These are phyloP conservation scores for Ilyonectria robusta DNA, from an alignment of 2,329 filamentous ascomycete species.

Conservation along the genomic window DNA sequence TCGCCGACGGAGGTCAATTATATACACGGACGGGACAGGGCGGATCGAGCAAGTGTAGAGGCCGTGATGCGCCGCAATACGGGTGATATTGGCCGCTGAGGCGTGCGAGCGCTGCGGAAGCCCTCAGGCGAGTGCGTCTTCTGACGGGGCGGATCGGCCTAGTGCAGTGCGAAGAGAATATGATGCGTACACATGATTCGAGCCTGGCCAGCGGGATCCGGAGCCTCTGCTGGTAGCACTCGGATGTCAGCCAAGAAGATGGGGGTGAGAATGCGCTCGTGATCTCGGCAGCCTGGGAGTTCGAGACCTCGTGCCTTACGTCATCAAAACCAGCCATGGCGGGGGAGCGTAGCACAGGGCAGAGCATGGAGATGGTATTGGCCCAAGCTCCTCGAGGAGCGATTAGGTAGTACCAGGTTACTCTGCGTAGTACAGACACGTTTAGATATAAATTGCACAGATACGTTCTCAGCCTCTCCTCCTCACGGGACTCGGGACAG, in stretches of 20 bases:
- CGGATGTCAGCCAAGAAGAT: conserved; percentile 15
- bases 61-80: conserved; percentile 20
- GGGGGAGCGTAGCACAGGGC: conserved; percentile 12
- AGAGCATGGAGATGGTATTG: conserved; percentile 14
- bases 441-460: background rate
- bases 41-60: conserved; percentile 25
- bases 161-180: conserved; percentile 36
- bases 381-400: conserved; percentile 16
- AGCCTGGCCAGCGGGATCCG: conserved; percentile 14
- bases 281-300: conserved; percentile 33
- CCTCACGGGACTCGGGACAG: conserved; percentile 16
- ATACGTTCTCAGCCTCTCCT: background rate
- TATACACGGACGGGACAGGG: conserved; percentile 12
- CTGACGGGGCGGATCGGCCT: conserved; percentile 46
- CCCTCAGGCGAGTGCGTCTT: conserved; percentile 50
- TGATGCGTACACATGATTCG: conserved; percentile 46
- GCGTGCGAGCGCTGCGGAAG: conserved; percentile 10
- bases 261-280: conserved; percentile 37
- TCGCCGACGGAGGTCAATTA: conserved; percentile 26
- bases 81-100: conserved; percentile 19
- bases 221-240: conserved; percentile 8
- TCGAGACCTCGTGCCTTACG: conserved; percentile 43
- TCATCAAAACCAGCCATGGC: conserved; percentile 38
- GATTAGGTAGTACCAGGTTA: background rate
- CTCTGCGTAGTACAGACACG: background rate